phyloP scores from a whole-genome alignment of 1,284 basidiomycete species.

The Athelia sp. region DNA sequence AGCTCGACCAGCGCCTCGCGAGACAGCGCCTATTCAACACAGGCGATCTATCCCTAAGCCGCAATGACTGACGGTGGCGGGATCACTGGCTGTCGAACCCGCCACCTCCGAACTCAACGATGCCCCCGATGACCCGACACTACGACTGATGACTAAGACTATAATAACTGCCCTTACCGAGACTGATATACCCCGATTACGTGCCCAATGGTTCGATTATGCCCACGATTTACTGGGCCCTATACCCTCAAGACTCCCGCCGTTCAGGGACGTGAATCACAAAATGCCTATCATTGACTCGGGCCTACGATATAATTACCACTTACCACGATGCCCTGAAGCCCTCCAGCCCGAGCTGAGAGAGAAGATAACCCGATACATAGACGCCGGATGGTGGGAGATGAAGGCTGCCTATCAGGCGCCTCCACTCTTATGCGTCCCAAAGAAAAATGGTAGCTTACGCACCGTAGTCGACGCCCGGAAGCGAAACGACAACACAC shows the following conservation, averaged over 20 bases:
- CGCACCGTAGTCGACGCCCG: slow-evolving; percentile 17
- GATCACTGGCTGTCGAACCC: not conserved
- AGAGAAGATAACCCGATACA: slow-evolving; percentile 23
- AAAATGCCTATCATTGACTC: slow-evolving; percentile 24
- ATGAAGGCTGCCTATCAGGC: slow-evolving; percentile 12
- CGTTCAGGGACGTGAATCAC: slow-evolving; percentile 24
- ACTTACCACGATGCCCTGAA: slow-evolving; percentile 21
- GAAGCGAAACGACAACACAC: slow-evolving; percentile 14
- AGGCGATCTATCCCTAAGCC: too few species aligned
- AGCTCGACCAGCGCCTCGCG: too few species aligned
- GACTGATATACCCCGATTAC: too few species aligned
- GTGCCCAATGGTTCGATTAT: slow-evolving; percentile 14
- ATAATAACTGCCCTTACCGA: too few species aligned
- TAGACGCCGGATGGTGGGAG: slow-evolving; percentile 26
- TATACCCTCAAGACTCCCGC: slow-evolving; percentile 17
- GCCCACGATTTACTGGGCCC: slow-evolving; percentile 18
- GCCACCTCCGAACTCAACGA: slow-evolving; percentile 13
- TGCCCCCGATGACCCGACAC: too few species aligned
- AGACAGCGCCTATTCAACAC: too few species aligned
- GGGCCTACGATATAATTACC: slow-evolving; percentile 16
- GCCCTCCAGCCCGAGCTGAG: slow-evolving; percentile 16
- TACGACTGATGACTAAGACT: too few species aligned
- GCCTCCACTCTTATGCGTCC: slow-evolving; percentile 23
- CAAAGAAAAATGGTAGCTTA: too few species aligned
- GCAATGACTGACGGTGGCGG: not conserved